Evolutionary conservation across 108 stramenopile genomes (phyloP).

Genomic region (Parietichytrium sp.): DNA sequence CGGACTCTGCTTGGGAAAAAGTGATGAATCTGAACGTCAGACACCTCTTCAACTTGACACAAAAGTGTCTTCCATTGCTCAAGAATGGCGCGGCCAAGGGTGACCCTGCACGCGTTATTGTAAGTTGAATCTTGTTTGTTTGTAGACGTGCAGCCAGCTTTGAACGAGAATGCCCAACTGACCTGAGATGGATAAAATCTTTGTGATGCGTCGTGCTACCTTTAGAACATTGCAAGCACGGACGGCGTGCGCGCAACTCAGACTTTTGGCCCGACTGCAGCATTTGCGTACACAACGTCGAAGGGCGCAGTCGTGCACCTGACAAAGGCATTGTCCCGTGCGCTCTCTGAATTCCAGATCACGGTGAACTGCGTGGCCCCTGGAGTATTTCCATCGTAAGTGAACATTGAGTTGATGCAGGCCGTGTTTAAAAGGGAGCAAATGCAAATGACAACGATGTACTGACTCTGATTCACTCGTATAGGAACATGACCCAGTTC

Average conservation of each 20-base stretch:
- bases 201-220: too few species aligned
- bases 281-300: slow-evolving; percentile 80
- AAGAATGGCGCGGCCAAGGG: slow-evolving; percentile 5
- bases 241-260: slow-evolving; percentile 70
- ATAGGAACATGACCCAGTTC: slow-evolving; percentile 78
- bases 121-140: too few species aligned
- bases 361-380: slow-evolving; percentile 88
- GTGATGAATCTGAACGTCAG: slow-evolving; percentile 87
- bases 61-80: slow-evolving; percentile 78
- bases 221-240: slow-evolving; percentile 83
- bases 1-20: slow-evolving; percentile 68
- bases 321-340: slow-evolving; percentile 77
- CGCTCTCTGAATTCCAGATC: slow-evolving; percentile 51
- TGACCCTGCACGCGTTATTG: slow-evolving; percentile 82
- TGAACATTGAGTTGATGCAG: too few species aligned
- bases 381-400: slow-evolving; percentile 80
- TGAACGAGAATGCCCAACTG: too few species aligned
- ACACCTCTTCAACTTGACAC: slow-evolving; percentile 80
- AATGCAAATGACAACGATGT: too few species aligned
- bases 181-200: too few species aligned
- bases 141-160: too few species aligned
- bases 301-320: slow-evolving; percentile 88
- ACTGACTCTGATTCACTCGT: too few species aligned
- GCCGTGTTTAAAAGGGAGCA: too few species aligned
- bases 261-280: slow-evolving; percentile 7